Conservation (phyloP, 768 basidiomycete genomes). For the Mycena latifolia region DNA sequence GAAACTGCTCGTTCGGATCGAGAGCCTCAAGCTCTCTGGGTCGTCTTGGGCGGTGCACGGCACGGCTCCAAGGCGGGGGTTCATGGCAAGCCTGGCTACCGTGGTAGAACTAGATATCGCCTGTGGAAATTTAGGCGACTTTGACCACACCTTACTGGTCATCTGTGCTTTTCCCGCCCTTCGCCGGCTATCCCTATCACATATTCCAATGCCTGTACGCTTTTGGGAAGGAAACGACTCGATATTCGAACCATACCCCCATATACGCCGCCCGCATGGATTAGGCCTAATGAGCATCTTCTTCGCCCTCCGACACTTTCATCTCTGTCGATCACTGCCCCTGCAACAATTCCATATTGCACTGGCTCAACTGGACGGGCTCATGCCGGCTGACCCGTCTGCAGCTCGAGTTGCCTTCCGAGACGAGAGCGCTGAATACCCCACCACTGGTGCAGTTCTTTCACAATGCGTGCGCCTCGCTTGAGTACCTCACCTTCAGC, state of each 20-base stretch:
- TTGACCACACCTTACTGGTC: conserved; percentile 9
- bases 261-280: conserved; percentile 12
- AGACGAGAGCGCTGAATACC: not conserved
- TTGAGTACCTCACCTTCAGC: conserved; percentile 12
- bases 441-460: not conserved
- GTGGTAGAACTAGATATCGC: conserved; percentile 18
- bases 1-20: not conserved
- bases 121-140: conserved; percentile 15
- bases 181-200: not conserved
- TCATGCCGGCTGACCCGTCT: conserved; percentile 3
- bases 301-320: not conserved
- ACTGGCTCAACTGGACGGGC: conserved; percentile 17
- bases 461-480: not conserved
- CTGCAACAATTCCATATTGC: conserved; percentile 11
- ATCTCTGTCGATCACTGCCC: not conserved
- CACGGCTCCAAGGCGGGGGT: conserved; percentile 9
- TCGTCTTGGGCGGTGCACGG: conserved; percentile 16
- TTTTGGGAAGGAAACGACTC: not conserved
- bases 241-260: not conserved
- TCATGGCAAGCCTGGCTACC: conserved; percentile 9
- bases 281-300: not conserved
- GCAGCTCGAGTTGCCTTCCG: not conserved
- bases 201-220: not conserved
- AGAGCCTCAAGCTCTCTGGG: conserved; percentile 13
- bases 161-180: conserved; percentile 22